These are phyloP conservation scores for Chamaecrista fasciculata DNA, from an alignment of 306 rosid genomes.

Conservation along the genomic window DNA sequence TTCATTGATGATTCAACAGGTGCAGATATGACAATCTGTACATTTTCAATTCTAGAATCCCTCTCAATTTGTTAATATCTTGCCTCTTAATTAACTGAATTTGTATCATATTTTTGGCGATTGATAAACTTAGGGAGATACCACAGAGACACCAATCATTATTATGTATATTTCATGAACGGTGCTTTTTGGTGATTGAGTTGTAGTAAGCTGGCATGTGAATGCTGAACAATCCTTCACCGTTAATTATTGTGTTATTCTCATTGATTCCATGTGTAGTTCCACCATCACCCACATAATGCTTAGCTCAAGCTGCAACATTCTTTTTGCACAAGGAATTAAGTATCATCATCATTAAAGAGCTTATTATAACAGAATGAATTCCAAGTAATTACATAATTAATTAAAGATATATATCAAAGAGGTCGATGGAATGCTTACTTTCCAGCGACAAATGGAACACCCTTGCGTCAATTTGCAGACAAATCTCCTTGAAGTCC, in stretches of 20 bases:
- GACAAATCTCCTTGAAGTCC: conserved; percentile 49
- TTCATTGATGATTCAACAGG: no score
- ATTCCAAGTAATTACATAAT: no score
- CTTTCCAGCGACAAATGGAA: conserved; percentile 45
- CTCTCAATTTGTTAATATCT: not conserved
- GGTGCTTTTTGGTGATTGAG: conserved; percentile 9
- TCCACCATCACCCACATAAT: conserved; percentile 25
- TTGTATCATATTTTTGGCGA: not conserved
- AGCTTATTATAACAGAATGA: no score
- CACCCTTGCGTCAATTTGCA: conserved; percentile 31
- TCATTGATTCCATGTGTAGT: conserved; percentile 16
- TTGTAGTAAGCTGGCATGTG: conserved; percentile 21
- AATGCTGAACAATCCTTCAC: conserved; percentile 14
- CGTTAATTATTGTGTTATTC: not conserved
- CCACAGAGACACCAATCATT: not conserved
- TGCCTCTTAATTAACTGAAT: not conserved
- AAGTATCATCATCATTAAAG: no score
- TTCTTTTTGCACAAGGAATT: conserved; percentile 16
- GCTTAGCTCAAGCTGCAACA: conserved; percentile 19
- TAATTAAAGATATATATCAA: no score
- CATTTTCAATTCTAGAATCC: conserved; percentile 4
- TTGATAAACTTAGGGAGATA: not conserved
- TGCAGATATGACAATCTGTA: no score
- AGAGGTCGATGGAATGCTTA: no score
- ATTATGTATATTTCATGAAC: conserved; percentile 1